These are phyloP conservation scores for Gyromitra esculenta DNA, from an alignment of 2,329 filamentous ascomycete genomes.

Conservation along the genomic window DNA sequence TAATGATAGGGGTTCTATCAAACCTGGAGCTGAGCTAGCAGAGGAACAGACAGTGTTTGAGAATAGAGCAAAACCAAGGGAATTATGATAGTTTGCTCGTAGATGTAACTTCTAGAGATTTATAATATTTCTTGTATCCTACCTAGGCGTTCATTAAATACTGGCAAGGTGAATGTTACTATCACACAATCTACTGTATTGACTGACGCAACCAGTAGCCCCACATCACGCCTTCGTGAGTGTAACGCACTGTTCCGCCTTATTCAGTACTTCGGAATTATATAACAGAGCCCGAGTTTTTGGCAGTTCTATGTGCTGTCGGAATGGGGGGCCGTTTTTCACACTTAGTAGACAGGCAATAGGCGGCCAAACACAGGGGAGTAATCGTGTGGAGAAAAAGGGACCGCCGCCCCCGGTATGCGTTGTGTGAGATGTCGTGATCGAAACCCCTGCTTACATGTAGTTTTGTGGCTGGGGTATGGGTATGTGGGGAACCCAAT, in stretches of 20 bases:
- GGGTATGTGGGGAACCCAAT: neutral
- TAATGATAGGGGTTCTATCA: neutral
- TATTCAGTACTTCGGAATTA: neutral
- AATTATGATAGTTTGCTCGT: neutral
- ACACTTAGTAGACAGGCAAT: too few species aligned
- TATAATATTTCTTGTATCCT: constrained; percentile 9
- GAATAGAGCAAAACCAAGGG: neutral
- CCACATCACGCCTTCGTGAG: neutral
- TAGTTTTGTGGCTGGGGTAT: neutral
- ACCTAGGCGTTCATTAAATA: constrained; percentile 1
- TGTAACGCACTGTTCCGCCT: neutral
- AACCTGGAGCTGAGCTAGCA: neutral
- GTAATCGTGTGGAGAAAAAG: neutral
- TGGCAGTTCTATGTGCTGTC: neutral
- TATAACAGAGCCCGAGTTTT: neutral
- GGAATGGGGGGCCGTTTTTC: too few species aligned
- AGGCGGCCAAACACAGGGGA: too few species aligned
- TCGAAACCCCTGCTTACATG: too few species aligned
- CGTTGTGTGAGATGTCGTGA: neutral
- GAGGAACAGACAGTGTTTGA: neutral
- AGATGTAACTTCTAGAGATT: neutral
- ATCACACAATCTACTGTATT: neutral
- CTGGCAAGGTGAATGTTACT: neutral
- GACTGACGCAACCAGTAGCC: neutral
- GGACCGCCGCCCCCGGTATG: neutral